phyloP scores from a whole-genome alignment of 202 grass and related monocot species.

The Bolboschoenoplectus hybrid region DNA sequence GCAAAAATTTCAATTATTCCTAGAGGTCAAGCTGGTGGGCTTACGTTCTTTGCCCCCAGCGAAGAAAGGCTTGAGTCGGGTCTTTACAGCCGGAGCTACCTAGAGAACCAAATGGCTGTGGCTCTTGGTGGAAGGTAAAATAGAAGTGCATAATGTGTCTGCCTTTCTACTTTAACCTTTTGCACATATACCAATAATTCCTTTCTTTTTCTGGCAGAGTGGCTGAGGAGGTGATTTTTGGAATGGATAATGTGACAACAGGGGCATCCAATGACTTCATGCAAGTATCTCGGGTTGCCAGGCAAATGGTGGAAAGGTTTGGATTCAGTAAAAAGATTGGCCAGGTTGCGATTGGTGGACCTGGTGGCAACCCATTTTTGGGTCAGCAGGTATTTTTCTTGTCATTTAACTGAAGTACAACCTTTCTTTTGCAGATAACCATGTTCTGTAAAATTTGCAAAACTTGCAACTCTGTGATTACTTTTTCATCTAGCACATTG shows the following conservation, averaged over 20 bases:
- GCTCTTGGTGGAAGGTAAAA: conserved; percentile 93
- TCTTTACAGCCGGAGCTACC: conserved; percentile 87
- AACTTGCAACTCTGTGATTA: neutral
- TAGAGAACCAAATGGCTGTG: conserved; percentile 99
- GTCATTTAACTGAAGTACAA: neutral
- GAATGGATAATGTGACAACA: conserved; percentile 86
- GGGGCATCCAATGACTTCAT: conserved; percentile 97
- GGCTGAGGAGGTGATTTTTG: conserved; percentile 99
- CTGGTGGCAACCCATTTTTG: conserved; percentile 96
- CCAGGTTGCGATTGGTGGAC: conserved; percentile 85
- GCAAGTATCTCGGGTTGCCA: conserved; percentile 95
- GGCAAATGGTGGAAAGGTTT: conserved; percentile 99
- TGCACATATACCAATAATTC: neutral
- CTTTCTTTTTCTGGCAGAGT: conserved; percentile 57
- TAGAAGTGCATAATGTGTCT: neutral
- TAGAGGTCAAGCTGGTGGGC: conserved; percentile 89
- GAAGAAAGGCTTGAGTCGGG: conserved; percentile 95
- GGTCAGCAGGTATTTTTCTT: conserved; percentile 83
- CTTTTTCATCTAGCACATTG: neutral
- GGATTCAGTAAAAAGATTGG: conserved; percentile 98
- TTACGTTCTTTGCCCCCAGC: conserved; percentile 97
- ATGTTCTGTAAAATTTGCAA: neutral
- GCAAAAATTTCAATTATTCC: conserved; percentile 99
- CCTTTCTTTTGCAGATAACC: neutral
- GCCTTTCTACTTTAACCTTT: neutral